Conservation (phyloP, 306 rosid species). For the Castanospermum australe region DNA sequence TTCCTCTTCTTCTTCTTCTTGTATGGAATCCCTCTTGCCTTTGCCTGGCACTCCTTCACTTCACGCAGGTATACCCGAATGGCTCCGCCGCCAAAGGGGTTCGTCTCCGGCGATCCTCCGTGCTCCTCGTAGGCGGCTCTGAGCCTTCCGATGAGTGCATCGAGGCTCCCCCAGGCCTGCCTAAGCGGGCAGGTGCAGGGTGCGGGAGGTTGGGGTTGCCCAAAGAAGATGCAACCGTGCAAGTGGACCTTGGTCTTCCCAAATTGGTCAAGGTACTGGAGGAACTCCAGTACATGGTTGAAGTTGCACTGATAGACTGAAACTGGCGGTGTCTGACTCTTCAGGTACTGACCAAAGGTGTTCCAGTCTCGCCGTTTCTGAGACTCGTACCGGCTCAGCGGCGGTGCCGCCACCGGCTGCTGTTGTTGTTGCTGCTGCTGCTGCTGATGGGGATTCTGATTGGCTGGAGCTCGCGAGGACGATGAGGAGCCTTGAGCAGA, state of each 20-base stretch:
- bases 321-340: constrained; percentile 64
- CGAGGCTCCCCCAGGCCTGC: constrained; percentile 97
- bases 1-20: constrained; percentile 82
- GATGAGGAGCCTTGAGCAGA: constrained; percentile 45
- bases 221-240: constrained; percentile 79
- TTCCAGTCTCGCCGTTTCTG: constrained; percentile 90
- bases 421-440: neutral
- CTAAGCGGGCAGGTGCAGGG: constrained; percentile 86
- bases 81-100: constrained; percentile 80
- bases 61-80: constrained; percentile 76
- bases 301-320: constrained; percentile 69
- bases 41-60: constrained; percentile 80
- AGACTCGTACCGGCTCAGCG: constrained; percentile 76
- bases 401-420: constrained; percentile 7
- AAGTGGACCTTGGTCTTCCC: constrained; percentile 91
- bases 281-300: constrained; percentile 84
- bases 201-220: constrained; percentile 88
- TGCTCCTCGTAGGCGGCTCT: constrained; percentile 92
- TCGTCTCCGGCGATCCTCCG: constrained; percentile 65
- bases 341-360: constrained; percentile 80
- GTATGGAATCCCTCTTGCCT: constrained; percentile 85
- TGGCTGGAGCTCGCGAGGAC: constrained; percentile 6
- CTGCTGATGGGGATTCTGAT: neutral
- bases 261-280: constrained; percentile 87
- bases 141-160: constrained; percentile 88